Evolutionary conservation across 1,139 yeast species (phyloP), one percentile per base, ranked within the genome.

Genomic region (Pichia cactophila): DNA sequence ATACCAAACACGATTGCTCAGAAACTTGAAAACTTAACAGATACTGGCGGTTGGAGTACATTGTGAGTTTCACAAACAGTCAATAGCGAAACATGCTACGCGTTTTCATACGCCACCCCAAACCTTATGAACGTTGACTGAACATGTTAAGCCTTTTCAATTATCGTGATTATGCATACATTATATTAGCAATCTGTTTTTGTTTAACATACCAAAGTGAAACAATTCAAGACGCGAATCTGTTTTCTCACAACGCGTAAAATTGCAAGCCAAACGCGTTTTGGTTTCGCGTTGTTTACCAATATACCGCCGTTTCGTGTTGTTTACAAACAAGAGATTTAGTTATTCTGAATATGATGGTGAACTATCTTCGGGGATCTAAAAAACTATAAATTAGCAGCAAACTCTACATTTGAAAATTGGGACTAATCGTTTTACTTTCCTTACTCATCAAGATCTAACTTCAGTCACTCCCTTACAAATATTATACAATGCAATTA

Each of bases 1-100:
- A 72, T 87, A 14, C 83, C 89, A 2, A 88, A 87, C 58, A 73
- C 75, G 50, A 82, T 90, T 43, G 90, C 88, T 1, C 73, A 97
- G 56, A 82, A 81, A 56, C 72, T 92, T 35, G 97, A 90, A 58
- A 80, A 83, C 43, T 80, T 77, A 8, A 68, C 83, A 37, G 97
- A 92, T 66, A 80, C 86, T 36, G 97, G 97, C 12, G 97, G 97
- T 1, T 92, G 98, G 98, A 94, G 86, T 59, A 87, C 97, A 1
- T 70, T 90, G 61, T 90, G 70, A 62, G 4, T 23, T 39, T 23
- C 16, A 37, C 12, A 4, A 23, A 17, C 7, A 3, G 17, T 35
- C 23, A 5, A 23, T 4, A 5, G 23, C 23, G 4, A 23, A 23
- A 23, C 23, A 23, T 23, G 23, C 23, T 23, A 23, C 23, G 23